A percentile compares a stretch with the other conserved stretches of the same genome.
Evolutionary conservation across 768 basidiomycete genomes (phyloP).

Genomic region (Tulasnella sp.): DNA sequence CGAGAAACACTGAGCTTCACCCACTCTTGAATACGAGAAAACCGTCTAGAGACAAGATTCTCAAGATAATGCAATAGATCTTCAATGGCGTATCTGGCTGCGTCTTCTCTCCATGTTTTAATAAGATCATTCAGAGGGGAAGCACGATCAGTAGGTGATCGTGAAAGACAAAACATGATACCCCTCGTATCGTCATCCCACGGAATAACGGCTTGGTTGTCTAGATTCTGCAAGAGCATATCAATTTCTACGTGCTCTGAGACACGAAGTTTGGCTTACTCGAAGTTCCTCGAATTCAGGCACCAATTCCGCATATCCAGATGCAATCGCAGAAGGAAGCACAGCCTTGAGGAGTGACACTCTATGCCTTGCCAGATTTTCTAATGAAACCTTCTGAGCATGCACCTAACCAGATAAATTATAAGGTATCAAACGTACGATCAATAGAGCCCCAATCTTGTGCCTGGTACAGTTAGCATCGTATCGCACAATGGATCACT

Average conservation of each 20-base stretch:
- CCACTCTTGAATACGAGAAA: slow-evolving; percentile 1
- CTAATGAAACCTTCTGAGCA: no score
- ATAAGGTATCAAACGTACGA: slow-evolving; percentile 4
- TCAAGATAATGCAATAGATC: background rate
- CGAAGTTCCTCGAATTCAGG: no score
- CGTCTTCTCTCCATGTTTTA: background rate
- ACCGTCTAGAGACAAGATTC: background rate
- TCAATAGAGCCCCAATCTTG: slow-evolving; percentile 14
- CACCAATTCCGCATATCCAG: background rate
- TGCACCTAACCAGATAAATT: no score
- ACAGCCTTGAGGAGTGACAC: background rate
- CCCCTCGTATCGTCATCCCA: background rate
- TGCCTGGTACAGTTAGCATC: background rate
- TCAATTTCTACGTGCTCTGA: no score
- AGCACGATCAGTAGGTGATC: background rate
- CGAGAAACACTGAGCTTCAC: background rate
- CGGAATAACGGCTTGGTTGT: background rate
- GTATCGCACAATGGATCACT: no score
- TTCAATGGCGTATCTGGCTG: background rate
- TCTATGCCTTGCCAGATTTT: background rate
- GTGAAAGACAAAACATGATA: background rate
- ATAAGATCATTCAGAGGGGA: background rate
- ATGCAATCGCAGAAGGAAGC: background rate
- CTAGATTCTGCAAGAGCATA: slow-evolving; percentile 5
- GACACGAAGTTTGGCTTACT: no score